Conservation (phyloP, 2,329 filamentous ascomycete species). For the Tolypocladium tundrense region DNA sequence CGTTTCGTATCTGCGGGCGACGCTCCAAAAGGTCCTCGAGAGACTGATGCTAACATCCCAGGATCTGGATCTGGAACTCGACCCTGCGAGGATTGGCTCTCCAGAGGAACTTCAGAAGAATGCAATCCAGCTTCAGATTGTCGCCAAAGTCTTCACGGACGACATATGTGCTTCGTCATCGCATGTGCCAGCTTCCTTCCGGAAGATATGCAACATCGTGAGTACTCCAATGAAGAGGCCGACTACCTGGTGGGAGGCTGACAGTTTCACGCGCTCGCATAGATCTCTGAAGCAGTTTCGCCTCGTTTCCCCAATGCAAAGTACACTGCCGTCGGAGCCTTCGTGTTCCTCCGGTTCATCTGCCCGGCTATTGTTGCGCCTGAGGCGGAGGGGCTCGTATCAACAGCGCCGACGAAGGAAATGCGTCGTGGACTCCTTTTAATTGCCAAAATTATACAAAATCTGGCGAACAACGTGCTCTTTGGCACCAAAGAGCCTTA, state of each 20-base stretch:
- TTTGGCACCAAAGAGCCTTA: conserved; percentile 64
- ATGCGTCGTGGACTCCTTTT: conserved; percentile 58
- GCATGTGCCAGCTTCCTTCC: conserved; percentile 52
- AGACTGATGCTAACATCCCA: conserved; percentile 56
- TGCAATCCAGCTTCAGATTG: conserved; percentile 53
- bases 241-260: neutral
- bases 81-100: conserved; percentile 50
- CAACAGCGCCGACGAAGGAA: conserved; percentile 51
- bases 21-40: conserved; percentile 57
- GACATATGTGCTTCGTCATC: conserved; percentile 55
- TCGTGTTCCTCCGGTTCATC: conserved; percentile 63
- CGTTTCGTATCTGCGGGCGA: conserved; percentile 49
- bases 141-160: conserved; percentile 62
- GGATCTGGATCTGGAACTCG: conserved; percentile 57
- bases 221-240: conserved; percentile 14
- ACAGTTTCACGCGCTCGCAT: neutral
- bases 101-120: conserved; percentile 57
- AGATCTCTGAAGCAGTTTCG: conserved; percentile 55
- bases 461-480: conserved; percentile 60
- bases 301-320: conserved; percentile 57
- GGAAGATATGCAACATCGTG: conserved; percentile 58
- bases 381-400: conserved; percentile 56
- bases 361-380: conserved; percentile 63
- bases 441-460: conserved; percentile 63
- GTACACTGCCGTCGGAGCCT: conserved; percentile 61